phyloP scores from a whole-genome alignment of 495 filamentous ascomycete genomes.

The Neohortaea acidophila region DNA sequence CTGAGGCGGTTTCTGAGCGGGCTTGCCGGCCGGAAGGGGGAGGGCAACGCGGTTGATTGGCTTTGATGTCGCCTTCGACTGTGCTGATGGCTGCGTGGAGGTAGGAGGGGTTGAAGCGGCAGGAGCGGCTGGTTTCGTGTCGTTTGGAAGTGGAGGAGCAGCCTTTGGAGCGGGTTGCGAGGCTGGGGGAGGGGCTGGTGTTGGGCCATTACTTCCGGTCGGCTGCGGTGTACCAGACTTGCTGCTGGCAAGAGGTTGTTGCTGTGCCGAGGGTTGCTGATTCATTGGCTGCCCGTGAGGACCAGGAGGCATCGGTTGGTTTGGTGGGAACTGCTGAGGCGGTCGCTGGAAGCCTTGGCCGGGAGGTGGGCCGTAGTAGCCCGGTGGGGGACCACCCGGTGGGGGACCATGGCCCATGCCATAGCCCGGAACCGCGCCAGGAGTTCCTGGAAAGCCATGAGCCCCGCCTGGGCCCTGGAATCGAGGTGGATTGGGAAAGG shows the following conservation, averaged over 20 bases:
- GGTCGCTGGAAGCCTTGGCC: slow-evolving; percentile 58
- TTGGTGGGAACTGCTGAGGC: slow-evolving; percentile 25
- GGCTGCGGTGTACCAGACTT: slow-evolving; percentile 16
- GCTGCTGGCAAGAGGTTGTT: slow-evolving; percentile 29
- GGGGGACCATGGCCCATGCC: slow-evolving; percentile 40
- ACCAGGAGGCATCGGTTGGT: slow-evolving; percentile 29
- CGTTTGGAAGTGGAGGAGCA: slow-evolving; percentile 29
- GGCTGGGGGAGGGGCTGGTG: slow-evolving; percentile 8
- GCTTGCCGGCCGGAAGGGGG: slow-evolving; percentile 24
- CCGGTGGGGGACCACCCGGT: slow-evolving; percentile 35
- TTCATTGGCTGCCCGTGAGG: too few species aligned
- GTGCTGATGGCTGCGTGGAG: slow-evolving; percentile 38
- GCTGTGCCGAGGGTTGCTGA: slow-evolving; percentile 31
- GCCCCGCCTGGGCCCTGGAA: slow-evolving; percentile 34
- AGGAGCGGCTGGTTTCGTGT: slow-evolving; percentile 28
- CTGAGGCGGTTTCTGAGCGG: slow-evolving; percentile 16
- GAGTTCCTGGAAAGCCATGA: slow-evolving; percentile 48
- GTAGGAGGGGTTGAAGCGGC: slow-evolving; percentile 25
- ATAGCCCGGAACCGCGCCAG: slow-evolving; percentile 33
- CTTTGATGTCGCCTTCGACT: slow-evolving; percentile 42
- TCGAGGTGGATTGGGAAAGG: slow-evolving; percentile 22
- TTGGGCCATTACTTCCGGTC: slow-evolving; percentile 2
- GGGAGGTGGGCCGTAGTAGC: slow-evolving; percentile 25
- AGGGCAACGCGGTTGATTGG: slow-evolving; percentile 48
- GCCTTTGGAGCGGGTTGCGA: slow-evolving; percentile 5